A percentile compares a stretch with the other conserved stretches of the same genome.
Conservation (phyloP, 768 basidiomycete species). For the Kwoniella pini region DNA sequence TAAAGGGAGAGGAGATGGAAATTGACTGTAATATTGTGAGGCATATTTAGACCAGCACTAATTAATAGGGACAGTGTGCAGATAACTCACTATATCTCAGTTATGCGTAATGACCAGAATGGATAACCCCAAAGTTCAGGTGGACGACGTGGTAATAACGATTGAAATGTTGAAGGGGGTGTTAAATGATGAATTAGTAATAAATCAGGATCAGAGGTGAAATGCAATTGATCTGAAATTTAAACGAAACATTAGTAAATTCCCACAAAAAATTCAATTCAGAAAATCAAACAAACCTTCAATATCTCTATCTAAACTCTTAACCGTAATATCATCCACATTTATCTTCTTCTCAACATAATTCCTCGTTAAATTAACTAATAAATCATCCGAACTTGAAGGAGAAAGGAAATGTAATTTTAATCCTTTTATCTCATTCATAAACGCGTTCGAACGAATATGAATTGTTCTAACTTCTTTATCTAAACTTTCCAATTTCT, state of each 20-base stretch:
- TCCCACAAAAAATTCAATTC: neutral
- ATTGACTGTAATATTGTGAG: constrained; percentile 23
- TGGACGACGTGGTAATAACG: constrained; percentile 35
- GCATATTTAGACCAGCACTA: too few species aligned
- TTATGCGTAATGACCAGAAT: constrained; percentile 46
- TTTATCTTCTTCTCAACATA: neutral
- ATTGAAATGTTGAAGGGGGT: constrained; percentile 7
- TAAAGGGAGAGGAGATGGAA: constrained; percentile 31
- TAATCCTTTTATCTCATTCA: neutral
- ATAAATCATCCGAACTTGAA: constrained; percentile 1
- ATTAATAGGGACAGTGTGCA: too few species aligned
- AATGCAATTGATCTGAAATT: constrained; percentile 15
- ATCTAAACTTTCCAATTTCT: neutral
- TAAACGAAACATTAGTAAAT: neutral
- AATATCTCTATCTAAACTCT: constrained; percentile 14
- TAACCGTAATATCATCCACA: constrained; percentile 1
- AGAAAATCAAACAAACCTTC: constrained; percentile 3
- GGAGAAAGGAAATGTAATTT: constrained; percentile 20
- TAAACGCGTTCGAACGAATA: neutral
- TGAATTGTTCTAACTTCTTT: neutral
- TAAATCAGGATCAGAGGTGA: constrained; percentile 35
- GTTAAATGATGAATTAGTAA: constrained; percentile 39
- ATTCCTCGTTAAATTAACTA: neutral
- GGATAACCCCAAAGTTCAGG: constrained; percentile 44
- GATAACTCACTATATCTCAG: constrained; percentile 42